These are phyloP conservation scores for Cordyceps militaris DNA, from an alignment of 2,329 filamentous ascomycete genomes.

Conservation along the genomic window DNA sequence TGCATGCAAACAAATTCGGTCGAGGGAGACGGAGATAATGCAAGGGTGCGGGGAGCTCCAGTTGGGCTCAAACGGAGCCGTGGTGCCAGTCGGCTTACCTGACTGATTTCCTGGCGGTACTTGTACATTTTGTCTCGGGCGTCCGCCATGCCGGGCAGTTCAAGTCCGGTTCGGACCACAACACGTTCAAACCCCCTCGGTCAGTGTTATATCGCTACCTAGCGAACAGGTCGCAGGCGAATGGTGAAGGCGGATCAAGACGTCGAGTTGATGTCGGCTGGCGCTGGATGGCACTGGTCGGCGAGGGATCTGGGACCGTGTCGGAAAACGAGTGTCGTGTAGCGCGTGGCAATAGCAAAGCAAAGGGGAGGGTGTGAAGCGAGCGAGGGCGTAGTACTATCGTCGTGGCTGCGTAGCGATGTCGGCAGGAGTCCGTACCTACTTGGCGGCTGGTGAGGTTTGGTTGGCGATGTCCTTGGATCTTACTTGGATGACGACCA, in stretches of 20 bases:
- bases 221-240: background rate
- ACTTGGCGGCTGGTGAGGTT: background rate
- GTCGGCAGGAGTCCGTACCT: background rate
- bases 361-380: background rate
- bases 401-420: background rate
- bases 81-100: slow-evolving; percentile 50
- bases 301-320: too few species aligned
- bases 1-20: background rate
- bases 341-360: background rate
- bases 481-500: background rate
- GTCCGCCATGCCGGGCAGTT: slow-evolving; percentile 60
- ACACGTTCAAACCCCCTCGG: too few species aligned
- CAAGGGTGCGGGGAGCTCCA: background rate
- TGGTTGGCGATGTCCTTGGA: background rate
- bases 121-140: slow-evolving; percentile 54
- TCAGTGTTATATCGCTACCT: background rate
- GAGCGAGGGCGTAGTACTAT: too few species aligned
- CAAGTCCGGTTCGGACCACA: too few species aligned
- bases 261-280: too few species aligned
- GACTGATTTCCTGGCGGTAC: slow-evolving; percentile 97
- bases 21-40: background rate
- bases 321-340: background rate
- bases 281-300: too few species aligned
- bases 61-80: background rate
- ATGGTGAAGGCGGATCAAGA: too few species aligned